A percentile compares a stretch with the other conserved stretches of the same genome.
These are phyloP conservation scores for Chrysosporium keratinophilum DNA, from an alignment of 2,329 filamentous ascomycete species.

Conservation along the genomic window DNA sequence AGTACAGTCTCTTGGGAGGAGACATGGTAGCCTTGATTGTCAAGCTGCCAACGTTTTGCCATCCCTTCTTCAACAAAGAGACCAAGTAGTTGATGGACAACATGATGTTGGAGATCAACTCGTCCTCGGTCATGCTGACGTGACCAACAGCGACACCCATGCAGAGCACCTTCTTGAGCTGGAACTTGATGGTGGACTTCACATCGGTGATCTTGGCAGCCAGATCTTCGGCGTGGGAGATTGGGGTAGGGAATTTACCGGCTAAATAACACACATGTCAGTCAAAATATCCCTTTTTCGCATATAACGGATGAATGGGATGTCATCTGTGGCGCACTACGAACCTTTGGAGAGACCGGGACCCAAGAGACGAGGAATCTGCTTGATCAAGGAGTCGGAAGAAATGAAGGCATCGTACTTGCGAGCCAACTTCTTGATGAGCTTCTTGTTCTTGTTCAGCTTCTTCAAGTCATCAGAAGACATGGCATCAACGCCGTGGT, in stretches of 20 bases:
- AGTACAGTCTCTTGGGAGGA: conserved; percentile 96
- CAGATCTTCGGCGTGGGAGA: conserved; percentile 94
- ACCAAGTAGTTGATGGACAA: conserved; percentile 99
- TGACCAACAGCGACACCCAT: conserved; percentile 99
- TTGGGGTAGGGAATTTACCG: conserved; percentile 98
- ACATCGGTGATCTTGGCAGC: conserved; percentile 94
- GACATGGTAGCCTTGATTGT: conserved; percentile 99
- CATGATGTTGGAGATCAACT: conserved; percentile 98
- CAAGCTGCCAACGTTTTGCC: conserved; percentile 99
- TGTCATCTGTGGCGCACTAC: conserved; percentile 22
- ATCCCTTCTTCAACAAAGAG: conserved; percentile 99
- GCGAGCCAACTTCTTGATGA: conserved; percentile 99
- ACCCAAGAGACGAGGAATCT: conserved; percentile 98
- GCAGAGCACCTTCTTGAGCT: conserved; percentile 99
- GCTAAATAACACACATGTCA: conserved; percentile 44
- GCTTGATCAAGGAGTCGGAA: conserved; percentile 96
- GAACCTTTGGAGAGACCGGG: conserved; percentile 94
- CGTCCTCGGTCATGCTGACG: conserved; percentile 92
- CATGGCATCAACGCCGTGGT: conserved; percentile 97
- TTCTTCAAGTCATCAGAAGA: conserved; percentile 98
- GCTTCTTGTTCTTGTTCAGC: conserved; percentile 99
- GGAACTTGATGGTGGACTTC: conserved; percentile 99
- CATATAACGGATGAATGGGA: background rate
- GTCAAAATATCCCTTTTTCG: conserved; percentile 2
- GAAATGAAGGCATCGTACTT: conserved; percentile 99